Conservation (phyloP, 768 basidiomycete genomes). For the Mycena amicta region DNA sequence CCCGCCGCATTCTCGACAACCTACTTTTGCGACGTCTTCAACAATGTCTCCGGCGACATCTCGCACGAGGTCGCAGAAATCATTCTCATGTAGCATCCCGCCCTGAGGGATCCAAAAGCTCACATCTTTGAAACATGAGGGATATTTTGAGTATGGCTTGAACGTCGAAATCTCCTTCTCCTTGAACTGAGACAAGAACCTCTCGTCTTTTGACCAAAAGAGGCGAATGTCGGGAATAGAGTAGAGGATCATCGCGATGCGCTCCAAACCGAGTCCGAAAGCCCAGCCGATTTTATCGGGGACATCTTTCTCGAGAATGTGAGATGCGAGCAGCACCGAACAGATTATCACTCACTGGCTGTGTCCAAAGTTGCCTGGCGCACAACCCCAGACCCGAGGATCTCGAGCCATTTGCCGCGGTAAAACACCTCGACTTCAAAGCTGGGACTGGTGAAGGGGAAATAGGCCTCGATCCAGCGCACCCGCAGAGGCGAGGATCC, state of each 20-base stretch:
- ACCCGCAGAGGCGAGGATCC: conserved; percentile 79
- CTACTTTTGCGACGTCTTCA: conserved; percentile 87
- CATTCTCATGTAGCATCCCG: conserved; percentile 82
- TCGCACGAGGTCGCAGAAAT: conserved; percentile 93
- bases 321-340: conserved; percentile 11
- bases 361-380: conserved; percentile 85
- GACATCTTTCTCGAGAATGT: conserved; percentile 52
- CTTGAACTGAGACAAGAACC: conserved; percentile 87
- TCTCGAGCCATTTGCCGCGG: conserved; percentile 95
- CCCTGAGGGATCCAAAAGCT: conserved; percentile 85
- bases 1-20: too few species aligned
- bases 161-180: conserved; percentile 79
- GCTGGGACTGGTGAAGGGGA: conserved; percentile 97
- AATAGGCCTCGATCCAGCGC: conserved; percentile 97
- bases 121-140: conserved; percentile 90
- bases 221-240: conserved; percentile 96
- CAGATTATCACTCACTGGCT: conserved; percentile 61
- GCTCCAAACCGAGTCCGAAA: conserved; percentile 94
- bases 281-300: conserved; percentile 93
- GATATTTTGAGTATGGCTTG: conserved; percentile 91
- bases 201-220: conserved; percentile 91
- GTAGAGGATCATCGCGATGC: conserved; percentile 97
- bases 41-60: conserved; percentile 91
- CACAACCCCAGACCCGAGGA: conserved; percentile 92
- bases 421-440: conserved; percentile 98